Percentiles rank a stretch among this genome's conserved stretches.
phyloP scores from a whole-genome alignment of 805 yeast species.

The Jamesozyma rosinii region DNA sequence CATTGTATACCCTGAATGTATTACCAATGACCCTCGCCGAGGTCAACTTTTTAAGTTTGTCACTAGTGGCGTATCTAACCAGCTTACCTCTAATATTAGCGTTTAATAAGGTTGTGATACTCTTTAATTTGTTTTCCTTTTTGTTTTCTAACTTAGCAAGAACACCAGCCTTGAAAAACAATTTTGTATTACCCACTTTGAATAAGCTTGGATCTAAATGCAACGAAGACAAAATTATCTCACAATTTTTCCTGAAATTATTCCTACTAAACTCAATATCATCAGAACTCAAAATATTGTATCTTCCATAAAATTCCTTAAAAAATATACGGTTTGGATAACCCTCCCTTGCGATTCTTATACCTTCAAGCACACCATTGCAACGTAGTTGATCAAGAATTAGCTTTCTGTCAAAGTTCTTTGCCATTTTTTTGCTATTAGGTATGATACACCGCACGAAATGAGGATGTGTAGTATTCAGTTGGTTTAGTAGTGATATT shows the following conservation, averaged over 20 bases:
- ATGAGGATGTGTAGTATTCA: conserved; percentile 82
- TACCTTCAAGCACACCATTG: conserved; percentile 97
- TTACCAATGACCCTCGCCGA: conserved; percentile 62
- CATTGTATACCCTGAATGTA: conserved; percentile 47
- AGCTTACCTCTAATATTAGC: conserved; percentile 55
- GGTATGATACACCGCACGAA: conserved; percentile 95
- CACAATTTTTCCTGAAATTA: conserved; percentile 59
- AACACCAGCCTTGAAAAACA: conserved; percentile 94
- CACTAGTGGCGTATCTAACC: conserved; percentile 40
- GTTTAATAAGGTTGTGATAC: conserved; percentile 52
- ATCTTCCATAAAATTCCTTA: conserved; percentile 67
- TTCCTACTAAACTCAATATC: conserved; percentile 32
- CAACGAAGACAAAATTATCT: conserved; percentile 53
- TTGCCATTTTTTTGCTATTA: conserved; percentile 63
- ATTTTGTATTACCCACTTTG: conserved; percentile 87
- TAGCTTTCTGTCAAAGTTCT: conserved; percentile 58
- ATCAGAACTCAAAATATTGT: conserved; percentile 51
- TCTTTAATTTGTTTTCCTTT: conserved; percentile 55
- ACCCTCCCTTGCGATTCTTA: conserved; percentile 93
- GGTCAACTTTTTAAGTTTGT: conserved; percentile 48
- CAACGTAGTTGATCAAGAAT: conserved; percentile 87
- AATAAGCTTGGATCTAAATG: conserved; percentile 65
- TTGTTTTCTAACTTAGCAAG: conserved; percentile 76
- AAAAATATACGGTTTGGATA: conserved; percentile 88
- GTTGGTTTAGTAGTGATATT: conserved; percentile 55